Evolutionary conservation across 768 basidiomycete genomes (phyloP).

Genomic region (Podaxis carcinomalis): DNA sequence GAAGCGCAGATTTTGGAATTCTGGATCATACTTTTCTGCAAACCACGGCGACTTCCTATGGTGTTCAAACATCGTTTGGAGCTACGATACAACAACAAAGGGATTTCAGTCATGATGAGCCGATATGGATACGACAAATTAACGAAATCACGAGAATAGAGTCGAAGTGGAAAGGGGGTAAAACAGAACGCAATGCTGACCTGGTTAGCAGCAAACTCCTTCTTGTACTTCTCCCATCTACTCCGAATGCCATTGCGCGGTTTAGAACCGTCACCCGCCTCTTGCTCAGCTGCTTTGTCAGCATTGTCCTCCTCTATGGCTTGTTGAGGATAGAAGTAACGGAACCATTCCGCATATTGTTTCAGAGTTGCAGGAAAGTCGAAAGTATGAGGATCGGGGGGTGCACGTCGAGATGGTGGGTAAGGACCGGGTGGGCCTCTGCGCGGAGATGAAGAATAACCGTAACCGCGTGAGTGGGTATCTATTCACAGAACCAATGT

Average conservation of each 20-base stretch:
- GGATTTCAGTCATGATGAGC: conserved; percentile 26
- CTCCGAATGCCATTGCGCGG: conserved; percentile 80
- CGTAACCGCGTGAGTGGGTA: conserved; percentile 58
- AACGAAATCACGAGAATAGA: conserved; percentile 15
- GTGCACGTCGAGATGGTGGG: conserved; percentile 53
- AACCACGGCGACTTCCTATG: conserved; percentile 97
- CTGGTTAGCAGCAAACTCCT: conserved; percentile 83
- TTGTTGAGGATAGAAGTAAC: conserved; percentile 68
- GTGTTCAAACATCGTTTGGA: conserved; percentile 93
- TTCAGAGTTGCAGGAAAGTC: conserved; percentile 80
- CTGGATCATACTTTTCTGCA: conserved; percentile 90
- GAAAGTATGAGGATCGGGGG: conserved; percentile 75
- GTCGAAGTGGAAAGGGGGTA: conserved; percentile 18
- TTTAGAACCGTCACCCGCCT: conserved; percentile 77
- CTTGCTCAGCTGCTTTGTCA: conserved; percentile 81
- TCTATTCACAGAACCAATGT: conserved; percentile 35
- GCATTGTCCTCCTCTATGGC: conserved; percentile 79
- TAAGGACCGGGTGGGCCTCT: conserved; percentile 42
- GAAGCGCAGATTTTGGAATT: conserved; percentile 66
- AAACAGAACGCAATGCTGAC: conserved; percentile 47
- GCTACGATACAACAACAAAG: conserved; percentile 52
- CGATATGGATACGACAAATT: conserved; percentile 17
- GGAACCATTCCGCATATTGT: conserved; percentile 88
- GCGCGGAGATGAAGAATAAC: conserved; percentile 63
- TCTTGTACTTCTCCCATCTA: conserved; percentile 93